Percentiles rank a stretch among this genome's conserved stretches.
These are phyloP conservation scores for Ceratocystis alfenasii DNA, from an alignment of 2,329 filamentous ascomycete genomes.

Conservation along the genomic window DNA sequence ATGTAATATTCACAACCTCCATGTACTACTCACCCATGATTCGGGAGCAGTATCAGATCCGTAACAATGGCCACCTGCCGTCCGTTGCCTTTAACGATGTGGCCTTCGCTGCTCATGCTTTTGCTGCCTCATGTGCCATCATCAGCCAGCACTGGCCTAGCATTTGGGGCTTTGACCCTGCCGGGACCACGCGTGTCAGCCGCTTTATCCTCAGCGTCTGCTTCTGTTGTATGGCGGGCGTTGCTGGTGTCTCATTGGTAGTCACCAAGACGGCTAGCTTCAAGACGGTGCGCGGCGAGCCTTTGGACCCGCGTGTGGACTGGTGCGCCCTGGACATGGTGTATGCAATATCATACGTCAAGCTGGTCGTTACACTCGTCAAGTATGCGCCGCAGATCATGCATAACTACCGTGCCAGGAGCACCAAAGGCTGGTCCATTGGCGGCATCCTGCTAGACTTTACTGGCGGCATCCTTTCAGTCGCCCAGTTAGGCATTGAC, in stretches of 20 bases:
- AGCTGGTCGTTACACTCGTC: conserved; percentile 74
- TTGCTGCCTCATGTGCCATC: conserved; percentile 58
- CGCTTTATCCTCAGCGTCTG: conserved; percentile 56
- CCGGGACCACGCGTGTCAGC: conserved; percentile 43
- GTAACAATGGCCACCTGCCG: conserved; percentile 63
- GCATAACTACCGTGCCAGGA: conserved; percentile 72
- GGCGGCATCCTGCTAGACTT: conserved; percentile 74
- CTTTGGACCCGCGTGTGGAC: conserved; percentile 30
- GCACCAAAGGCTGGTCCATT: conserved; percentile 82
- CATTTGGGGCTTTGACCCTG: conserved; percentile 65
- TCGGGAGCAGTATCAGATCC: conserved; percentile 67
- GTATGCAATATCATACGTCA: conserved; percentile 71
- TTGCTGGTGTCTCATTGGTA: conserved; percentile 40
- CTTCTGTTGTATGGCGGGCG: conserved; percentile 52
- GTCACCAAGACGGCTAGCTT: conserved; percentile 31
- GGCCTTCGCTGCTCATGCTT: conserved; percentile 71
- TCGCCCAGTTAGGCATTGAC: conserved; percentile 73
- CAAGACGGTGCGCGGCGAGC: conserved; percentile 25
- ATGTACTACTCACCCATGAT: conserved; percentile 73
- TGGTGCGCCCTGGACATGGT: conserved; percentile 54
- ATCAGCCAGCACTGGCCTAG: conserved; percentile 66
- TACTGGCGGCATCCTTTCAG: conserved; percentile 65
- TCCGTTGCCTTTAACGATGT: conserved; percentile 87
- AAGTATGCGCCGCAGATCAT: conserved; percentile 87
- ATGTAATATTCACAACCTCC: conserved; percentile 59